Conservation (phyloP, 2,329 filamentous ascomycete genomes). For the Phyllosticta citribraziliensis region DNA sequence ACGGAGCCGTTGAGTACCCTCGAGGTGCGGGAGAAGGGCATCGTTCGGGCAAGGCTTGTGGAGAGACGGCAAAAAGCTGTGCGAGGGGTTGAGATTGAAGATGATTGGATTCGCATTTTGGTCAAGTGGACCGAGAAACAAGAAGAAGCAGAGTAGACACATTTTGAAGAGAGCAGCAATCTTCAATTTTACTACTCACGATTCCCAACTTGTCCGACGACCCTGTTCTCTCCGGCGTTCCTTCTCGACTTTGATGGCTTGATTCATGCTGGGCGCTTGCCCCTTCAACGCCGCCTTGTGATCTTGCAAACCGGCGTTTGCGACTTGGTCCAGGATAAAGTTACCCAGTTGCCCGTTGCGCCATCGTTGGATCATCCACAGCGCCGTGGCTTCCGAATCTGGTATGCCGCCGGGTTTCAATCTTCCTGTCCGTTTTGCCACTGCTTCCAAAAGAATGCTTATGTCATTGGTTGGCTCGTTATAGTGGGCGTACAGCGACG, state of each 20-base stretch:
- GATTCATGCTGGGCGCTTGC: slow-evolving; percentile 51
- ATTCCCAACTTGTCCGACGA: neutral
- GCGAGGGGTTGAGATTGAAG: neutral
- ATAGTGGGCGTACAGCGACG: slow-evolving; percentile 53
- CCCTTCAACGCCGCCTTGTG: slow-evolving; percentile 36
- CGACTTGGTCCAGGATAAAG: slow-evolving; percentile 72
- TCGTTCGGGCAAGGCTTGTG: neutral
- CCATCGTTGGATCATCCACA: slow-evolving; percentile 77
- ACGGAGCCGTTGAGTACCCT: neutral
- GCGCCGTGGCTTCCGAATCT: slow-evolving; percentile 61
- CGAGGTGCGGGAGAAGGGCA: neutral
- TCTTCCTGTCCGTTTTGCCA: slow-evolving; percentile 67
- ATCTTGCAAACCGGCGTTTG: slow-evolving; percentile 48
- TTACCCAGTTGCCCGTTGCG: slow-evolving; percentile 63
- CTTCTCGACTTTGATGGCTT: slow-evolving; percentile 59
- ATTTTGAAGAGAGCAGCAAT: neutral
- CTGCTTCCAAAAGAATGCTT: slow-evolving; percentile 56
- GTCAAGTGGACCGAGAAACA: neutral
- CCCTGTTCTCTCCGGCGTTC: slow-evolving; percentile 22
- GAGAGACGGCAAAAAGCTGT: neutral
- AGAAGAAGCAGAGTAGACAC: neutral
- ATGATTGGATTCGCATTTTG: neutral
- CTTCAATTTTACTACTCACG: neutral
- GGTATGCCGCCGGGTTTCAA: slow-evolving; percentile 63
- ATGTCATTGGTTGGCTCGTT: slow-evolving; percentile 74